phyloP scores from a whole-genome alignment of 2,329 filamentous ascomycete genomes.

The Akanthomyces muscarius region DNA sequence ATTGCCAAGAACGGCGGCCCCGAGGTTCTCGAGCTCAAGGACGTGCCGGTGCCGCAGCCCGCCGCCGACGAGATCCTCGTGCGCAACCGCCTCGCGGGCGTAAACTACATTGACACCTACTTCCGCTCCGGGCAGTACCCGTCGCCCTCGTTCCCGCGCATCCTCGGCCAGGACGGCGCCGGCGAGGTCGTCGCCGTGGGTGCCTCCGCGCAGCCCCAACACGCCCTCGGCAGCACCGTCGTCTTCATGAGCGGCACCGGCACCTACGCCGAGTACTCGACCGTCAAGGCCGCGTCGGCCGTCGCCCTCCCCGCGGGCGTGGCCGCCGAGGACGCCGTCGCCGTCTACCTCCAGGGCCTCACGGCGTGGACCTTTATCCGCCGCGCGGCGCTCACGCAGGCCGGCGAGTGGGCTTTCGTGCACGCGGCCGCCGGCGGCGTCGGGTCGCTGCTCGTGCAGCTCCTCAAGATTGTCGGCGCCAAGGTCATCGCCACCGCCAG shows the following conservation, averaged over 20 bases:
- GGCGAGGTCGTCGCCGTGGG: conserved; percentile 65
- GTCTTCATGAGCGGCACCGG: conserved; percentile 55
- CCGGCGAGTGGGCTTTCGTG: conserved; percentile 77
- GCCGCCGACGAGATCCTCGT: conserved; percentile 67
- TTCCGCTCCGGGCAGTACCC: conserved; percentile 82
- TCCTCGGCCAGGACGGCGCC: conserved; percentile 74
- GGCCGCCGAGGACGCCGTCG: conserved; percentile 59
- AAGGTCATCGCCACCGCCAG: conserved; percentile 76
- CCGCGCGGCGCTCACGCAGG: conserved; percentile 70
- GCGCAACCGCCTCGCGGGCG: conserved; percentile 72
- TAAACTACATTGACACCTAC: conserved; percentile 91
- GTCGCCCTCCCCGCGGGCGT: conserved; percentile 62
- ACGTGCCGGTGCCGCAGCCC: conserved; percentile 63
- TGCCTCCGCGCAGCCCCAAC: conserved; percentile 45
- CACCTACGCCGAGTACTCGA: conserved; percentile 55
- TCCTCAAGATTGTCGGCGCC: conserved; percentile 69
- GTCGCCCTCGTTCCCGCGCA: conserved; percentile 62
- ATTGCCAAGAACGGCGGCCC: conserved; percentile 62
- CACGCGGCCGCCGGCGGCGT: conserved; percentile 85
- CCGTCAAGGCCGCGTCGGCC: conserved; percentile 49
- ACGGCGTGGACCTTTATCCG: conserved; percentile 77
- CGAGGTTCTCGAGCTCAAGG: conserved; percentile 68
- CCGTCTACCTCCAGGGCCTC: conserved; percentile 72
- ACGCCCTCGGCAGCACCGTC: conserved; percentile 66
- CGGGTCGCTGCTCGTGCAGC: conserved; percentile 69